Evolutionary conservation across 495 filamentous ascomycete species (phyloP), one percentile per base, ranked within the genome.

Genomic region (Neurospora sp.): DNA sequence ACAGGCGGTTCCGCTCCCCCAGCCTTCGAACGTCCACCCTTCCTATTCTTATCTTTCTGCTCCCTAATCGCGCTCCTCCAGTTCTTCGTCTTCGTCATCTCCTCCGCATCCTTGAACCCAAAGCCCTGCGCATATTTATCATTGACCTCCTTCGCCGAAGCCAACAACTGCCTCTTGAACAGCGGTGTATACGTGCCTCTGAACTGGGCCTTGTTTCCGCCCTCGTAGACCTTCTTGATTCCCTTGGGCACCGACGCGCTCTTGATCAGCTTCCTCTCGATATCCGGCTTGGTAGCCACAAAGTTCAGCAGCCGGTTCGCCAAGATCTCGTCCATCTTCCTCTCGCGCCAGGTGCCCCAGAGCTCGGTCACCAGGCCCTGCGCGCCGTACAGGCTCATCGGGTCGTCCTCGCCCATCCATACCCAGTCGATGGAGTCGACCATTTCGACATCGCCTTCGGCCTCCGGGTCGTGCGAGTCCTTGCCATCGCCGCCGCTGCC

Each of bases 311-410:
- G 82, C 37, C 84, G 86, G 70, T 87, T 88, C 0, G 92, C 89
- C 66, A 98, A 82, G 39, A 96, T 82, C 85, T 97, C 95, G 76
- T 97, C 94, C 69, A 99, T 92, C 86, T 96, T 97, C 62, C 87
- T 85, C 78, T 89, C 86, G 75, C 93, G 88, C 95, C 95, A 99
- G 35, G 86, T 82, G 72, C 84, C 83, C 96, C 96, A 99, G 71
- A 96, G 69, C 27, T 88, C 84, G 70, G 92, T 91, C 44, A 93
- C 85, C 3, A 97, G 81, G 0, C 92, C 93, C 3, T 83, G 82
- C n/a, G 84, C 73, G 1, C 91, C 92, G 78, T 88, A 89, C 74
- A 85, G 77, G 73, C 81, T 80, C 35, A 81, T 76, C 7, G 85
- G 79, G 44, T 78, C 79, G 62, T 91, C 88, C 70, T 92, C 91